Evolutionary conservation across 2,329 filamentous ascomycete species (phyloP).

Genomic region (Calonectria pseudoturangicola): DNA sequence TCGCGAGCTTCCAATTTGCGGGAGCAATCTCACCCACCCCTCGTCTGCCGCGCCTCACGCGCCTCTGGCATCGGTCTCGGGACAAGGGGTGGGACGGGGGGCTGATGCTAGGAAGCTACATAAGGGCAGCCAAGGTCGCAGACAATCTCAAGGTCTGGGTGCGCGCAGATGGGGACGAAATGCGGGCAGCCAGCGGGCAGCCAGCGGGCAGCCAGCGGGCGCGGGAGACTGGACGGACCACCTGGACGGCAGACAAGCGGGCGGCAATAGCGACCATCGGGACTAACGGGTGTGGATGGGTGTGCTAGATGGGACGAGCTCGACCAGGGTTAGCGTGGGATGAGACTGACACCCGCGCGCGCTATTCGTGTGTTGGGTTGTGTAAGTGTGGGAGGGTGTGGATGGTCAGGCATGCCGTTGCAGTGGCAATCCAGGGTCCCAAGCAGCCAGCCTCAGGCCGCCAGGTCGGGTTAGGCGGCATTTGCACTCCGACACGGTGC

Average conservation of each 20-base stretch:
- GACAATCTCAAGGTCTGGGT: constrained; percentile 9
- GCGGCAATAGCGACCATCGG: constrained; percentile 20
- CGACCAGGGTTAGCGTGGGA: constrained; percentile 29
- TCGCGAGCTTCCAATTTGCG: constrained; percentile 51
- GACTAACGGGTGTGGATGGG: constrained; percentile 20
- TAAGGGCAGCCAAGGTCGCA: constrained; percentile 23
- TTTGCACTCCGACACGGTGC: not conserved
- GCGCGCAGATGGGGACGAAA: constrained; percentile 6
- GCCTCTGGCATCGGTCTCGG: constrained; percentile 43
- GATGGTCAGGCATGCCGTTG: constrained; percentile 7
- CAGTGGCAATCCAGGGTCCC: constrained; percentile 6
- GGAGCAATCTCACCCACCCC: constrained; percentile 47
- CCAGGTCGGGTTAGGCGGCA: not conserved
- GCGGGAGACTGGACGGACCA: constrained; percentile 24
- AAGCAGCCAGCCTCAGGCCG: constrained; percentile 8
- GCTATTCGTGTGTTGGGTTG: constrained; percentile 25
- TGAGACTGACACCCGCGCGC: constrained; percentile 28
- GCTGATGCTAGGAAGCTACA: constrained; percentile 27
- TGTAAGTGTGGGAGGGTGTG: constrained; percentile 18
- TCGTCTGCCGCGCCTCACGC: constrained; percentile 52
- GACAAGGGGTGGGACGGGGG: constrained; percentile 29
- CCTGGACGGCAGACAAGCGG: constrained; percentile 16
- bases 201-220: constrained; percentile 16
- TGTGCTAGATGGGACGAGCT: constrained; percentile 28
- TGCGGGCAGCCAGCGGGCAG: not conserved